Conservation (phyloP, 306 rosid species). For the Rubus idaeus region DNA sequence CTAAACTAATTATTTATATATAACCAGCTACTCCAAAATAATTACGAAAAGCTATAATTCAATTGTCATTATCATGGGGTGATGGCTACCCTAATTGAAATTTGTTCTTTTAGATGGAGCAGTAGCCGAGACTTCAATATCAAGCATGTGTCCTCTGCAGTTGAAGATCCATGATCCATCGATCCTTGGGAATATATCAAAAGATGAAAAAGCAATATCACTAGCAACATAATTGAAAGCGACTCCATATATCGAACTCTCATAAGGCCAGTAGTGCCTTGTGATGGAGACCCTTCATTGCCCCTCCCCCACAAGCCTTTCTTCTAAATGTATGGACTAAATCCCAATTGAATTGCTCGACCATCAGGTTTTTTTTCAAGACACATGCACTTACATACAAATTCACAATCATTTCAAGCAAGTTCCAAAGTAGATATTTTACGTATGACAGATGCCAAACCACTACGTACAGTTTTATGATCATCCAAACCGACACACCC, state of each 20-base stretch:
- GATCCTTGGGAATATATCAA: neutral
- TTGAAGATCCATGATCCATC: neutral
- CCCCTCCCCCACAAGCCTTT: neutral
- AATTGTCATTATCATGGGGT: no score
- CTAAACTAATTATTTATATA: no score
- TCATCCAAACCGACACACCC: conserved; percentile 1
- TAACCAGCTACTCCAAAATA: no score
- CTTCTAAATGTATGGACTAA: neutral
- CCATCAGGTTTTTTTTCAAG: neutral
- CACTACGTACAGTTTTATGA: neutral
- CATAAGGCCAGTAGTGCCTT: neutral
- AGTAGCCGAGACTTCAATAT: neutral
- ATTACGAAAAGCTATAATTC: no score
- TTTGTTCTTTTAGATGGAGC: neutral
- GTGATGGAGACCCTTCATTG: neutral
- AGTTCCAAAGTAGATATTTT: neutral
- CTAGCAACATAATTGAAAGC: neutral
- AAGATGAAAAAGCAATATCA: neutral
- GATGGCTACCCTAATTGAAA: neutral
- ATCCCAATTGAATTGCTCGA: neutral
- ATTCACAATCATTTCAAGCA: neutral
- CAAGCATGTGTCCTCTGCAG: neutral
- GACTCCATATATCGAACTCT: neutral
- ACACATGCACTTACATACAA: neutral
- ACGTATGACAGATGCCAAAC: neutral